Base-by-base conservation (phyloP, 441 rosid genomes). In the Raphanus hybrid region DNA sequence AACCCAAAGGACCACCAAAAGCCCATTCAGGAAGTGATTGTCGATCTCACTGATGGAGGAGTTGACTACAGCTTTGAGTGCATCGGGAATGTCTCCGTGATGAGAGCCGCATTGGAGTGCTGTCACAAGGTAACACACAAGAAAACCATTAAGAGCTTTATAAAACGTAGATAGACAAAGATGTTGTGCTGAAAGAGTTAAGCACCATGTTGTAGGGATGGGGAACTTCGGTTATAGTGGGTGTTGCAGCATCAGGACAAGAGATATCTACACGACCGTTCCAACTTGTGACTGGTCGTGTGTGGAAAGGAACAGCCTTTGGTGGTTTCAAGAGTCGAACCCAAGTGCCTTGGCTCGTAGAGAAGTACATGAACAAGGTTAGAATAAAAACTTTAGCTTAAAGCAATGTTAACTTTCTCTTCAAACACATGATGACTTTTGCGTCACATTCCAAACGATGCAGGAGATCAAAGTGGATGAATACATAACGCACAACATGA, bases 281-380 rank as follows among this genome's bases (percentile, higher is more conserved):
- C 87, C 98, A 95, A 84, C 85, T 95, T 74, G 99, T 95, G 80
- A 95, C 98, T 6, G 99, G 98, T 3, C 98, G 99, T 69, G 99
- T 95, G 12, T 95, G 99, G 99, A 95, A 91, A 85, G 99, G 99
- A 86, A 91, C 97, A 77, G 99, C 97, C 39, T 95, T 95, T 75
- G 99, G 99, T 65, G 99, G 98, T 75, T 95, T 95, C 87, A 95
- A 95, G 94, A 29, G 98, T 84, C 97, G 98, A 73, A 86, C 96
- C 27, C 97, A 95, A 74, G 99, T 95, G 81, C 99, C 99, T 14
- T 86, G 93, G 99, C 97, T 95, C 34, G 99, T 95, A 2, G 97
- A 95, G 12, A 95, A 95, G 77, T 95, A 95, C 81, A 66, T 95
- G 97, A 95, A 90, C 32, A 91, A 92, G 98, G 99, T 91, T 16